These are phyloP conservation scores for Lagenaria siceraria DNA, from an alignment of 306 rosid species.

Conservation along the genomic window DNA sequence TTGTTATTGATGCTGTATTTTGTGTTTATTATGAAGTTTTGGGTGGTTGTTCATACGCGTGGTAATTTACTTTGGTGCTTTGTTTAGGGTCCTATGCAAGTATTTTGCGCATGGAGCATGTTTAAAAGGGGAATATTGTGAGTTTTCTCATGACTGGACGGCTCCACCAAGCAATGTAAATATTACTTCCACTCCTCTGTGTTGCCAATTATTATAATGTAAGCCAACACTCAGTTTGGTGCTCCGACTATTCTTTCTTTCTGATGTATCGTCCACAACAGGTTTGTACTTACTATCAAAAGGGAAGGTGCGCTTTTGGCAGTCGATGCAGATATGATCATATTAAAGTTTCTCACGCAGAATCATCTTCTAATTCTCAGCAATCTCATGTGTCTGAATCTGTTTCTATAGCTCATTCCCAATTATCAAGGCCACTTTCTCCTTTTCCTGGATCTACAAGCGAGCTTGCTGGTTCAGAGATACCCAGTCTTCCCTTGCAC, in stretches of 20 bases:
- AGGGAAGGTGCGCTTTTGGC: slow-evolving; percentile 84
- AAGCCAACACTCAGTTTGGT: not conserved
- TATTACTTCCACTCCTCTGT: not conserved
- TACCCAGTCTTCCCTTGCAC: slow-evolving; percentile 27
- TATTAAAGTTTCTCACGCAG: slow-evolving; percentile 49
- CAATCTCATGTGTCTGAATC: slow-evolving; percentile 29
- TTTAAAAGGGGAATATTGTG: slow-evolving; percentile 93
- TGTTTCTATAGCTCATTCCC: slow-evolving; percentile 18
- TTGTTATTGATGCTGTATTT: not conserved
- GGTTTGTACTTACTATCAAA: slow-evolving; percentile 88
- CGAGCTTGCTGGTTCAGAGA: slow-evolving; percentile 32
- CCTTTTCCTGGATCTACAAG: slow-evolving; percentile 13
- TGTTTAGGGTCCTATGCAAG: slow-evolving; percentile 79
- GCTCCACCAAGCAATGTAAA: slow-evolving; percentile 72
- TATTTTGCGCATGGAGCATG: slow-evolving; percentile 96
- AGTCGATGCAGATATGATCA: slow-evolving; percentile 97
- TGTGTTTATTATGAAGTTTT: not conserved
- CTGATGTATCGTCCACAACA: slow-evolving; percentile 14
- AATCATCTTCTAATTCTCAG: slow-evolving; percentile 31
- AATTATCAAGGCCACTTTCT: slow-evolving; percentile 27
- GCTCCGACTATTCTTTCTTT: not conserved
- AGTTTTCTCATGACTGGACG: slow-evolving; percentile 93
- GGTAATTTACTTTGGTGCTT: slow-evolving; percentile 6
- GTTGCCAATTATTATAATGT: not conserved
- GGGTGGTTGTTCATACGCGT: not conserved